A percentile compares a stretch with the other conserved stretches of the same genome.
phyloP scores from a whole-genome alignment of 108 stramenopile species.

The Skeletonema potamos region DNA sequence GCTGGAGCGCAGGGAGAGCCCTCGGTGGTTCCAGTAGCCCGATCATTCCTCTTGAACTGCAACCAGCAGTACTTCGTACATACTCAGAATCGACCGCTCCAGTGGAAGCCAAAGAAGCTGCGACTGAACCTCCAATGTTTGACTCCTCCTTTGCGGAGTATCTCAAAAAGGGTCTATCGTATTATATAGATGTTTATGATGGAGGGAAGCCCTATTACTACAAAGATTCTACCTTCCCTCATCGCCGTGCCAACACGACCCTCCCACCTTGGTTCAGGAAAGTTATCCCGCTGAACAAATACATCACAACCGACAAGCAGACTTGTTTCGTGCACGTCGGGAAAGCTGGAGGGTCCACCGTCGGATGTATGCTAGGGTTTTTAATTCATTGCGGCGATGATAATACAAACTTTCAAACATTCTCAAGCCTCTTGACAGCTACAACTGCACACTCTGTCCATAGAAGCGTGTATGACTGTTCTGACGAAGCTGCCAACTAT shows the following conservation, averaged over 20 bases:
- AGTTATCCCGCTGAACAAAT: conserved; percentile 19
- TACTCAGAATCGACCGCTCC: neutral
- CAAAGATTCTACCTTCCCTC: conserved; percentile 13
- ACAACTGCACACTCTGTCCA: conserved; percentile 34
- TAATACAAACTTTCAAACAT: conserved; percentile 2
- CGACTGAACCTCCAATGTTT: neutral
- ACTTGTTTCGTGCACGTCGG: conserved; percentile 38
- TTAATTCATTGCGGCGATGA: conserved; percentile 18
- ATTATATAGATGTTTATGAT: neutral
- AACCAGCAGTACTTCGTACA: neutral
- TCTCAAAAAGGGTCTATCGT: conserved; percentile 1
- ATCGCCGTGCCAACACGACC: conserved; percentile 21
- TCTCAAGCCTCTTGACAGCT: conserved; percentile 20
- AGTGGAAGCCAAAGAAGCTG: neutral
- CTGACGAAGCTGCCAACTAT: conserved; percentile 23
- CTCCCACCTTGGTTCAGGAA: conserved; percentile 32
- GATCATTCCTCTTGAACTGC: no score
- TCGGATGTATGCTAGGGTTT: conserved; percentile 38
- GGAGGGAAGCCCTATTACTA: conserved; percentile 18
- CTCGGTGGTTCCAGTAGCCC: neutral
- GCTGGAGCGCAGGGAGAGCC: neutral
- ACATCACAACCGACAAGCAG: conserved; percentile 18
- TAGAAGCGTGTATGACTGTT: conserved; percentile 34
- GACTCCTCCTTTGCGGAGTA: conserved; percentile 17
- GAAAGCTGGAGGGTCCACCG: conserved; percentile 37